Evolutionary conservation across 75 land plant species (phyloP).

Genomic region (Cupressus sempervirens): DNA sequence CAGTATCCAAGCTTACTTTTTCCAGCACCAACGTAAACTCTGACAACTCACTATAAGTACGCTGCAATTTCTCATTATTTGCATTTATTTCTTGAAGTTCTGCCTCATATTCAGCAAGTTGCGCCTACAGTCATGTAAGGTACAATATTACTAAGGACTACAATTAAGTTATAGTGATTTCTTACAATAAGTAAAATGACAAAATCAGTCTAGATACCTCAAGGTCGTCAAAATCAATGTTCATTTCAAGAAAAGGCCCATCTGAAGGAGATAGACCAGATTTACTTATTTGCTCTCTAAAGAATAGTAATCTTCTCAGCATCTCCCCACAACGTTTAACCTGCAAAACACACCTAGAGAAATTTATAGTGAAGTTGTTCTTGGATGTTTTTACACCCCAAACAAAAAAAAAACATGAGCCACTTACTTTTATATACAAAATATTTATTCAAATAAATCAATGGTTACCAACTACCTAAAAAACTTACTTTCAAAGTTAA

Average conservation of each 20-base stretch:
- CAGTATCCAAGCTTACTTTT: conserved; percentile 43
- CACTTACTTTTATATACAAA: background rate
- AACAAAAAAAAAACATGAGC: background rate
- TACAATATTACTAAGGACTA: background rate
- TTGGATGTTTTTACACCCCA: background rate
- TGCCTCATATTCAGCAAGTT: conserved; percentile 76
- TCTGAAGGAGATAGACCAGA: conserved; percentile 48
- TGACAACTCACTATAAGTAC: conserved; percentile 78
- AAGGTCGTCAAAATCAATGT: conserved; percentile 68
- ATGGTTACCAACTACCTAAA: background rate
- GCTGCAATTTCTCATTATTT: conserved; percentile 77
- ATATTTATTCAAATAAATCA: background rate
- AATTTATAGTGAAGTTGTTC: background rate
- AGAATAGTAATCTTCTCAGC: conserved; percentile 72
- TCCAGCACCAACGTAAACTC: conserved; percentile 88
- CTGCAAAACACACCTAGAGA: conserved; percentile 26
- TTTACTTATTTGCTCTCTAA: conserved; percentile 77
- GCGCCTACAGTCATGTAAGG: conserved; percentile 34
- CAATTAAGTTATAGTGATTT: background rate
- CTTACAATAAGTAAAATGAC: background rate
- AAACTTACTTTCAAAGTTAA: background rate
- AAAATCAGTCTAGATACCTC: conserved; percentile 42
- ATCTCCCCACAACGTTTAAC: conserved; percentile 93
- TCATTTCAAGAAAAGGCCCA: conserved; percentile 40
- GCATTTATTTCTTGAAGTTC: conserved; percentile 89